Evolutionary conservation across 2,329 filamentous ascomycete genomes (phyloP).

Genomic region (Neurospora crassa): DNA sequence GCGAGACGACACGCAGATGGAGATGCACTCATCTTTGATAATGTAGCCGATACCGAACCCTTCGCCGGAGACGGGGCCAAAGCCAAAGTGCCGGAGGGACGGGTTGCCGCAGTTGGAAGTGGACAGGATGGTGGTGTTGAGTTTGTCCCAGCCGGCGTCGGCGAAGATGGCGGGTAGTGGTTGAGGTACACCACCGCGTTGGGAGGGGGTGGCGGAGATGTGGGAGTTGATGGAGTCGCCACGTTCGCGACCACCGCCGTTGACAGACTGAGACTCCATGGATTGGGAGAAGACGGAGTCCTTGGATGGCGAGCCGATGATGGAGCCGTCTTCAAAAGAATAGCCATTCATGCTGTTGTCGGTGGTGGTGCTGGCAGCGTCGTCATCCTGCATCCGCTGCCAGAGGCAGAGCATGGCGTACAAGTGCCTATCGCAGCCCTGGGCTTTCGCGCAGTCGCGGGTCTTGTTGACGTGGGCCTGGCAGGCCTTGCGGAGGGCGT

Average conservation of each 20-base stretch:
- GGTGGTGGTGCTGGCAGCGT: slow-evolving; percentile 44
- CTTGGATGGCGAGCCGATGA: slow-evolving; percentile 43
- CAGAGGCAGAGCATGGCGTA: slow-evolving; percentile 93
- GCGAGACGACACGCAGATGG: slow-evolving; percentile 86
- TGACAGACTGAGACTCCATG: slow-evolving; percentile 20
- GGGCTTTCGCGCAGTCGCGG: slow-evolving; percentile 75
- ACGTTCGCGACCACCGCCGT: slow-evolving; percentile 31
- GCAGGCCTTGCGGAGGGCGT: slow-evolving; percentile 74
- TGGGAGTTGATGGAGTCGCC: slow-evolving; percentile 46
- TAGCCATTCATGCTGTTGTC: slow-evolving; percentile 50
- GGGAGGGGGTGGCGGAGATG: slow-evolving; percentile 19
- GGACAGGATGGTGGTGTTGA: slow-evolving; percentile 88
- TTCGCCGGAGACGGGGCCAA: slow-evolving; percentile 86
- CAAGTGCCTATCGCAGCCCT: slow-evolving; percentile 86
- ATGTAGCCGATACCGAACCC: slow-evolving; percentile 98
- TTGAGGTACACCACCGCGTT: slow-evolving; percentile 27
- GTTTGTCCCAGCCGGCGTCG: slow-evolving; percentile 84
- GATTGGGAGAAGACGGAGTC: slow-evolving; percentile 40
- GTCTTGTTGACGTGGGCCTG: slow-evolving; percentile 74
- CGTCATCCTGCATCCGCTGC: slow-evolving; percentile 79
- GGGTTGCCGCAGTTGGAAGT: slow-evolving; percentile 99
- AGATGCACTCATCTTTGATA: slow-evolving; percentile 88
- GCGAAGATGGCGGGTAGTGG: slow-evolving; percentile 72
- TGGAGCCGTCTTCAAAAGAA: slow-evolving; percentile 32
- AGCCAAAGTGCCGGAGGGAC: slow-evolving; percentile 87